Conservation (phyloP, 2,329 filamentous ascomycete species). For the Coleophoma cylindrospora region DNA sequence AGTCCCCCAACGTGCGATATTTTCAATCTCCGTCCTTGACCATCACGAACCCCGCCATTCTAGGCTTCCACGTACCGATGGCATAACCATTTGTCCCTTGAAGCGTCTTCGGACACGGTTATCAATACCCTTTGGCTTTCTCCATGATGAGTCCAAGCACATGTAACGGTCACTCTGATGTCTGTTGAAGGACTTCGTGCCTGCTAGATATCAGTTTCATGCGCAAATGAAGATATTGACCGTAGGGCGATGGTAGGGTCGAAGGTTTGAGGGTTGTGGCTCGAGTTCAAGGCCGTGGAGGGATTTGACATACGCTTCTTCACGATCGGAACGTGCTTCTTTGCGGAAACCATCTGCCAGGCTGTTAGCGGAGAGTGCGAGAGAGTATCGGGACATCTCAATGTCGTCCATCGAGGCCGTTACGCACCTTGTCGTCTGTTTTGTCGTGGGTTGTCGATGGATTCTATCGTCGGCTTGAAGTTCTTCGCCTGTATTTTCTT, state of each 20-base stretch:
- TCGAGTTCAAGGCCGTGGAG: neutral
- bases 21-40: neutral
- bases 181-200: conserved; percentile 90
- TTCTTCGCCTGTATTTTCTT: neutral
- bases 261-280: too few species aligned
- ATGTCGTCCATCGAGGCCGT: neutral
- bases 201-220: conserved; percentile 43
- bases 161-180: conserved; percentile 98
- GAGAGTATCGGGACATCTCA: too few species aligned
- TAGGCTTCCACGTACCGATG: conserved; percentile 70
- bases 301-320: conserved; percentile 89
- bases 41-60: conserved; percentile 7
- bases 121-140: conserved; percentile 99
- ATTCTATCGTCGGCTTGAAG: neutral
- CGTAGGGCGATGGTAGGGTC: too few species aligned
- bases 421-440: conserved; percentile 24
- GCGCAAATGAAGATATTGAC: too few species aligned
- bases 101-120: conserved; percentile 96
- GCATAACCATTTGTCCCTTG: conserved; percentile 93
- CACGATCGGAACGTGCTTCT: conserved; percentile 99
- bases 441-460: conserved; percentile 23
- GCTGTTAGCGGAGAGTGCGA: conserved; percentile 6
- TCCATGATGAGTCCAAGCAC: conserved; percentile 86
- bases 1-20: neutral
- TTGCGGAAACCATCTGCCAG: conserved; percentile 90